These are phyloP conservation scores for Phyllosticta paracitricarpa DNA, from an alignment of 2,329 filamentous ascomycete genomes.

Conservation along the genomic window DNA sequence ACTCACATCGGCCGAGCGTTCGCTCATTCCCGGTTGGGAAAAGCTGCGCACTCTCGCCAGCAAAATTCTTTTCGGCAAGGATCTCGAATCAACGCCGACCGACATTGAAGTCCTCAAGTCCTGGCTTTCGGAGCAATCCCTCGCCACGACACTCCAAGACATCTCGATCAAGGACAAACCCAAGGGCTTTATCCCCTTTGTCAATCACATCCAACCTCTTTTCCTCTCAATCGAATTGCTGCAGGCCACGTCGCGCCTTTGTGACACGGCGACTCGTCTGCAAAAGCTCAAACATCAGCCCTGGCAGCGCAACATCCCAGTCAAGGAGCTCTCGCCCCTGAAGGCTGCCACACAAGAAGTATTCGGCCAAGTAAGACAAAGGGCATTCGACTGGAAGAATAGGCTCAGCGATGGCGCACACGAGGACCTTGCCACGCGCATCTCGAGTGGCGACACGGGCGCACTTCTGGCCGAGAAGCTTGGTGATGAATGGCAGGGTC, in stretches of 20 bases:
- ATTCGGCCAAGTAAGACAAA: neutral
- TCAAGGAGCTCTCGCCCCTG: conserved; percentile 3
- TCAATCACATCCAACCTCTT: conserved; percentile 3
- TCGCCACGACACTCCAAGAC: neutral
- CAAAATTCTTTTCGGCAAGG: conserved; percentile 1
- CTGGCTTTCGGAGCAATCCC: neutral
- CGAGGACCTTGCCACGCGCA: neutral
- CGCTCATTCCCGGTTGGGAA: conserved; percentile 7
- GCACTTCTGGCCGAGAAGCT: neutral
- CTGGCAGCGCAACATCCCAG: neutral
- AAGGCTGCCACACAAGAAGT: neutral
- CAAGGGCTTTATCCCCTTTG: neutral
- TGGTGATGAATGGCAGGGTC: neutral
- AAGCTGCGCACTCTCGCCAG: conserved; percentile 5
- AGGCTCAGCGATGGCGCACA: neutral
- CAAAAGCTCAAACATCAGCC: conserved; percentile 4
- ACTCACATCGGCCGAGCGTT: conserved; percentile 2
- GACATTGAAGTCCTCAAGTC: neutral
- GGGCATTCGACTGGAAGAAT: conserved; percentile 8
- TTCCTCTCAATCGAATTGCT: conserved; percentile 15
- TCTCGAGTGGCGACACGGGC: neutral
- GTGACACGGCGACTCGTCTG: conserved; percentile 2
- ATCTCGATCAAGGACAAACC: neutral
- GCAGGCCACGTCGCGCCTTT: conserved; percentile 13
- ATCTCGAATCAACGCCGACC: neutral